Conservation (phyloP, 192 early-diverging fungal genomes). For the Backusella mclennaniae region DNA sequence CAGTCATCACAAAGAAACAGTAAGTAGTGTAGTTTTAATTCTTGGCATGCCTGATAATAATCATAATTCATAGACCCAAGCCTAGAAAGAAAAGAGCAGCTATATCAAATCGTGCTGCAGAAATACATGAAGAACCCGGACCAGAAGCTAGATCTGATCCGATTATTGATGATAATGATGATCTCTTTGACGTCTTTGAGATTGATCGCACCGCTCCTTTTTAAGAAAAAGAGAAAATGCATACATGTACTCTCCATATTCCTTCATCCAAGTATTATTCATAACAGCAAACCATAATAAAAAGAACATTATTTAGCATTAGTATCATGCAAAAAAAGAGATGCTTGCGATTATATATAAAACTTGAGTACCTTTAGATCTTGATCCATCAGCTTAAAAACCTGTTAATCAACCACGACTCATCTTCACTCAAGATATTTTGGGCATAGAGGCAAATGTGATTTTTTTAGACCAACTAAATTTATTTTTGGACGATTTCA, state of each 20-base stretch:
- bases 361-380: too few relatives aligned
- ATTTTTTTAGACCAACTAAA: too few relatives aligned
- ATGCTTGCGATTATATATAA: too few relatives aligned
- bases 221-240: neutral
- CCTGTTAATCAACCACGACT: too few relatives aligned
- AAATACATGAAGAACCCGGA: neutral
- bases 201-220: constrained; percentile 1
- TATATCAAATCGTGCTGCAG: neutral
- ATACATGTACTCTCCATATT: neutral
- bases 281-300: neutral
- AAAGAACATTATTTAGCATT: too few relatives aligned
- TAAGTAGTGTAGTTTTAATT: neutral
- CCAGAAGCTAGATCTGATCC: neutral
- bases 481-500: too few relatives aligned
- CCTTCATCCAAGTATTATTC: neutral
- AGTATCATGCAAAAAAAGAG: too few relatives aligned
- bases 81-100: neutral
- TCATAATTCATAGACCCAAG: neutral
- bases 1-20: neutral
- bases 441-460: too few relatives aligned
- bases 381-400: too few relatives aligned
- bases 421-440: too few relatives aligned
- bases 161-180: neutral
- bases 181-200: neutral
- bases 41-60: neutral